Conservation (phyloP, 176 grass and related monocot genomes). For the Eleusine coracana region DNA sequence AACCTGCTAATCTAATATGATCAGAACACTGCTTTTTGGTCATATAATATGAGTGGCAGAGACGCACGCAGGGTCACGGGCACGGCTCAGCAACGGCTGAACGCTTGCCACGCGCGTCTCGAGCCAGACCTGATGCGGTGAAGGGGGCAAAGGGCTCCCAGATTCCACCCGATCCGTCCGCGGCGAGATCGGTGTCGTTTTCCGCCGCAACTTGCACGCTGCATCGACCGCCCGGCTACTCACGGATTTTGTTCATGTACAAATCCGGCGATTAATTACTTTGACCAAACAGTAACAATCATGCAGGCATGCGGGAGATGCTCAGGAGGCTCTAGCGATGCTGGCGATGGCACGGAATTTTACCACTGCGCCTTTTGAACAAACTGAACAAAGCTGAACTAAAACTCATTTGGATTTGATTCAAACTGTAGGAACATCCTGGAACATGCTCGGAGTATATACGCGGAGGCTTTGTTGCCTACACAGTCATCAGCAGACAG, state of each 20-base stretch:
- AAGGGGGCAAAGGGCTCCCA: background rate
- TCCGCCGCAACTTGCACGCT: conserved; percentile 15
- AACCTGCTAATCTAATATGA: no score
- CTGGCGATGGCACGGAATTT: background rate
- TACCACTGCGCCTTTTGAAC: no score
- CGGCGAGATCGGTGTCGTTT: conserved; percentile 27
- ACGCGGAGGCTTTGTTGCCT: no score
- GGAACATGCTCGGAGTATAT: no score
- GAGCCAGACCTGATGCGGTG: background rate
- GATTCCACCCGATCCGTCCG: background rate
- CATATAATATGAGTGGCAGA: background rate
- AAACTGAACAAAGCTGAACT: no score
- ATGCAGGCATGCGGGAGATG: background rate
- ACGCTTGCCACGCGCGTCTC: background rate
- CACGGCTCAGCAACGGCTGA: background rate
- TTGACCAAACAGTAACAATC: background rate
- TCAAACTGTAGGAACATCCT: no score
- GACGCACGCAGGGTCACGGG: background rate
- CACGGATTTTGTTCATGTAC: background rate
- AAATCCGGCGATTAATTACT: background rate
- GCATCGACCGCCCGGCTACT: background rate
- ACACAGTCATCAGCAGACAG: no score
- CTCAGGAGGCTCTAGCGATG: no score
- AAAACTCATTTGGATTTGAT: no score
- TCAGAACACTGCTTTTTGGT: no score